phyloP scores from a whole-genome alignment of 495 filamentous ascomycete species.

The Paragyromitra xinjiangensis region DNA sequence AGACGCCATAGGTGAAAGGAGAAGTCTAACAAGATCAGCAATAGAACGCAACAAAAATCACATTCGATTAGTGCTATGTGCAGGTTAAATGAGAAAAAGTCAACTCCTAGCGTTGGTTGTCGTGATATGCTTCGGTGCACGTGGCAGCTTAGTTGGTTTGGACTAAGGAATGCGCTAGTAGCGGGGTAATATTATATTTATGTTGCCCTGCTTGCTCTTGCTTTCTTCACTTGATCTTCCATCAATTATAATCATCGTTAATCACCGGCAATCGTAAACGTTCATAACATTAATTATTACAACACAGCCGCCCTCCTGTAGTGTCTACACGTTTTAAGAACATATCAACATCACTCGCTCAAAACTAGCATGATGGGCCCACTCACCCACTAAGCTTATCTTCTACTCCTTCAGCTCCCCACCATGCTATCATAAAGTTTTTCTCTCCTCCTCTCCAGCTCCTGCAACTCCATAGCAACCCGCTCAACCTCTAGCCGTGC shows the following conservation, averaged over 20 bases:
- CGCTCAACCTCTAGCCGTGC: slow-evolving; percentile 73
- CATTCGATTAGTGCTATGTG: background rate
- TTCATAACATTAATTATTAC: background rate
- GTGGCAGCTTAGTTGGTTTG: too few relatives aligned
- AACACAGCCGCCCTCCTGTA: background rate
- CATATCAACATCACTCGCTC: background rate
- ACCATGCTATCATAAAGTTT: slow-evolving; percentile 70
- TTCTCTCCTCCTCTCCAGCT: slow-evolving; percentile 69
- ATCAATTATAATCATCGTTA: too few relatives aligned
- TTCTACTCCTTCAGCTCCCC: slow-evolving; percentile 29
- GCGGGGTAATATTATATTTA: too few relatives aligned
- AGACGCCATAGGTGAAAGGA: background rate
- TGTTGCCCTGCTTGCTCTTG: too few relatives aligned
- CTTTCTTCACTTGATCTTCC: too few relatives aligned
- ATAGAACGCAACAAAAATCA: background rate
- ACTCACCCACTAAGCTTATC: background rate
- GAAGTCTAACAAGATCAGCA: background rate
- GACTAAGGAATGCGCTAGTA: too few relatives aligned
- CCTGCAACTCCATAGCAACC: slow-evolving; percentile 68
- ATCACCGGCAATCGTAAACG: too few relatives aligned
- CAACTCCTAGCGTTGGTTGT: background rate
- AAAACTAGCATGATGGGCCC: background rate
- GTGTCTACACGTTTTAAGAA: background rate
- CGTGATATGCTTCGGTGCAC: too few relatives aligned
- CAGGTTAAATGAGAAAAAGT: background rate